A percentile compares a stretch with the other conserved stretches of the same genome.
Evolutionary conservation across 1,284 basidiomycete species (phyloP).

Genomic region (Melampsora larici-populina): DNA sequence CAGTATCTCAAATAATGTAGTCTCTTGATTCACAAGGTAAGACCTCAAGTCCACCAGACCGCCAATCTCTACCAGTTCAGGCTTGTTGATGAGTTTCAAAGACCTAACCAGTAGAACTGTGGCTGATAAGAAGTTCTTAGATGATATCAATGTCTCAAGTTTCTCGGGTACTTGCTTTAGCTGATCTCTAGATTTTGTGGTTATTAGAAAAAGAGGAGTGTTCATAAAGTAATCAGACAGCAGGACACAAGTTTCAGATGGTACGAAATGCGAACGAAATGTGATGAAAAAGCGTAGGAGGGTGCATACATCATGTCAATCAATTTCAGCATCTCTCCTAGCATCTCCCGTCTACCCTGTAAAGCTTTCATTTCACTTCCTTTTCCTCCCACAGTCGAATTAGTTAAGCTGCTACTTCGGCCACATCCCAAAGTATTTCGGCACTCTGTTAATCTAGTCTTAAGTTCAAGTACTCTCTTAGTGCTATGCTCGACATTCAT

Average conservation of each 20-base stretch:
- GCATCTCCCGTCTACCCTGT: conserved; percentile 32
- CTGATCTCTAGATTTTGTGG: conserved; percentile 65
- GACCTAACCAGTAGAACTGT: conserved; percentile 82
- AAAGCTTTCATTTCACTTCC: conserved; percentile 40
- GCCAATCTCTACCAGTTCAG: conserved; percentile 90
- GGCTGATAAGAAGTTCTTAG: conserved; percentile 87
- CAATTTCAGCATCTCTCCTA: conserved; percentile 42
- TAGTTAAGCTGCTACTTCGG: conserved; percentile 8
- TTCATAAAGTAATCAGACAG: conserved; percentile 73
- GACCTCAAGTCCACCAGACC: conserved; percentile 82
- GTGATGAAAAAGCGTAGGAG: not conserved
- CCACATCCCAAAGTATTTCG: conserved; percentile 23
- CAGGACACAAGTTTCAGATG: not conserved
- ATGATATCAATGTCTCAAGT: conserved; percentile 88
- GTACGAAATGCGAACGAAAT: not conserved
- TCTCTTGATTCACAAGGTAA: conserved; percentile 84
- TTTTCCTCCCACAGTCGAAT: conserved; percentile 26
- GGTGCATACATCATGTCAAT: conserved; percentile 36
- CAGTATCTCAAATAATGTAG: conserved; percentile 81
- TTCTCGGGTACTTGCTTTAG: conserved; percentile 87
- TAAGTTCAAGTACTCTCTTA: conserved; percentile 36
- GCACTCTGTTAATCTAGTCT: conserved; percentile 34
- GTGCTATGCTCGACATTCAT: conserved; percentile 25
- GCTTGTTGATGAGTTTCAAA: conserved; percentile 82
- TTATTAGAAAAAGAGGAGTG: conserved; percentile 65